Evolutionary conservation across 371 early-diverging fungal species (phyloP).

Genomic region (Actinomortierella ambigua): DNA sequence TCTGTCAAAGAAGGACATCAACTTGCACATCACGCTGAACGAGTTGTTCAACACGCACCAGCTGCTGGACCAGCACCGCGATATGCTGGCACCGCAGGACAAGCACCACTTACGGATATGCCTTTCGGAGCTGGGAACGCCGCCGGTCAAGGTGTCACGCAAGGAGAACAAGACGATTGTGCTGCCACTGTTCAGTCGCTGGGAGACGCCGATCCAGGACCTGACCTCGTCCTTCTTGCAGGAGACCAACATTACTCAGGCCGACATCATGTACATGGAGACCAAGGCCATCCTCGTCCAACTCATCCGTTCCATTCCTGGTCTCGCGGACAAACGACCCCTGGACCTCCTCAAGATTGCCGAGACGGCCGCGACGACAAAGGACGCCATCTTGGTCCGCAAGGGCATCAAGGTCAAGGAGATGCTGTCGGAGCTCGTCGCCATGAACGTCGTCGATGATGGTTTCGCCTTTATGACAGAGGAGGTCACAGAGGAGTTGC

Average conservation of each 20-base stretch:
- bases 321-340: slow-evolving; percentile 52
- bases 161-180: slow-evolving; percentile 85
- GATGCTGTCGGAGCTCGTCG: slow-evolving; percentile 87
- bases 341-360: slow-evolving; percentile 77
- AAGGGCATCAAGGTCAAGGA: slow-evolving; percentile 94
- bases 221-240: slow-evolving; percentile 65
- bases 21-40: slow-evolving; percentile 87
- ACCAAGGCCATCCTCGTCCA: slow-evolving; percentile 94
- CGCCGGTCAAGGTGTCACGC: slow-evolving; percentile 82
- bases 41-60: slow-evolving; percentile 92
- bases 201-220: slow-evolving; percentile 92
- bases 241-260: slow-evolving; percentile 87
- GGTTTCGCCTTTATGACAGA: slow-evolving; percentile 82
- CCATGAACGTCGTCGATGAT: slow-evolving; percentile 81
- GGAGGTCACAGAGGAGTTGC: slow-evolving; percentile 86
- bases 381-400: slow-evolving; percentile 84
- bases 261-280: slow-evolving; percentile 94
- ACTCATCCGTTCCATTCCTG: slow-evolving; percentile 84
- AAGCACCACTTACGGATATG: slow-evolving; percentile 82
- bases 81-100: slow-evolving; percentile 78
- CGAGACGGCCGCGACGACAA: slow-evolving; percentile 84
- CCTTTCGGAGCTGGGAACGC: slow-evolving; percentile 78
- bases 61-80: slow-evolving; percentile 82
- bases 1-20: slow-evolving; percentile 88
- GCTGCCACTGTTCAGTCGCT: slow-evolving; percentile 86